A percentile compares a stretch with the other conserved stretches of the same genome.
Evolutionary conservation across 1,284 basidiomycete species (phyloP).

Genomic region (Apiotrichum sp.): DNA sequence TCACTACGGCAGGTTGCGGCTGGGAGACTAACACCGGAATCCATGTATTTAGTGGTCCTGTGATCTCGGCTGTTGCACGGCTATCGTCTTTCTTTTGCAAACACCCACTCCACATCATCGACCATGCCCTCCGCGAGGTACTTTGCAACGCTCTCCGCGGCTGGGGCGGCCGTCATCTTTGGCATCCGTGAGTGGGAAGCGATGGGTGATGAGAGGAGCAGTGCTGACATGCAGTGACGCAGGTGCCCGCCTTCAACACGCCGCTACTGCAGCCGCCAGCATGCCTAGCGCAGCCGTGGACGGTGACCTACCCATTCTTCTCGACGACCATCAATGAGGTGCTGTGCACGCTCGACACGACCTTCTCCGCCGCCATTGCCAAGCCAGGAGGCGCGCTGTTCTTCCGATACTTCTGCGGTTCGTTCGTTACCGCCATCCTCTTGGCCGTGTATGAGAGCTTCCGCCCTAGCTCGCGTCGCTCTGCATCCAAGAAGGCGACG

Average conservation of each 20-base stretch:
- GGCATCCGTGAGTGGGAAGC: background rate
- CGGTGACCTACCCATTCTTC: background rate
- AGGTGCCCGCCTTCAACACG: background rate
- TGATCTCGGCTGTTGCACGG: too few species aligned
- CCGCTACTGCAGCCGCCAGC: conserved; percentile 1
- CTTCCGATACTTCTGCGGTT: conserved; percentile 2
- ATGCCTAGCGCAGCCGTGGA: conserved; percentile 11
- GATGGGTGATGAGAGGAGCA: background rate
- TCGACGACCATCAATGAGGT: conserved; percentile 1
- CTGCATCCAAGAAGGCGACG: background rate
- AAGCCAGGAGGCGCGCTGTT: background rate
- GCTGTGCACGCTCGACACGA: conserved; percentile 12
- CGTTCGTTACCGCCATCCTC: conserved; percentile 5
- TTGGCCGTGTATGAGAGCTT: conserved; percentile 13
- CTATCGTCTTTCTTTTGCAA: too few species aligned
- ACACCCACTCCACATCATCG: too few species aligned
- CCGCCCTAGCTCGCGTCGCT: conserved; percentile 11
- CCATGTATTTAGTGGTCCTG: too few species aligned
- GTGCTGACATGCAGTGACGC: background rate
- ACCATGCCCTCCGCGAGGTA: too few species aligned
- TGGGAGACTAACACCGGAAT: too few species aligned
- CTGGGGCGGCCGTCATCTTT: too few species aligned
- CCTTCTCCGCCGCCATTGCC: background rate
- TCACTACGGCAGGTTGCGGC: too few species aligned
- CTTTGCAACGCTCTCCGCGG: too few species aligned